Evolutionary conservation across 805 yeast species (phyloP), one percentile per base, ranked within the genome.

Genomic region (Saturnispora saitoi): DNA sequence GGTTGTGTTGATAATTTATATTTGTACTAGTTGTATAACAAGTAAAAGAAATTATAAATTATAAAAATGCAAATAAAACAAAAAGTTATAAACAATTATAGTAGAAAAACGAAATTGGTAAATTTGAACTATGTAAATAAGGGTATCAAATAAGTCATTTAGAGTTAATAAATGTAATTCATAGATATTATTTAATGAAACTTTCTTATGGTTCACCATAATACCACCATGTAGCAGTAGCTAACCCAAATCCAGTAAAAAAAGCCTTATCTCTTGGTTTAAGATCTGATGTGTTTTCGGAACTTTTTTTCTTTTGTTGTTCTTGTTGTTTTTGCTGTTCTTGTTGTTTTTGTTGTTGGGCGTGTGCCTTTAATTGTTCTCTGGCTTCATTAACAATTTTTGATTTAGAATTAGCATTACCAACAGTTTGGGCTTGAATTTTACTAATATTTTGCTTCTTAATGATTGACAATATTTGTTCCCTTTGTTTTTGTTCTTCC

Each of bases 1-100:
- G 99, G 98, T 6, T 89, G 97, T 65, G 86, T 93, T 37, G 99
- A 93, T 65, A 85, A 89, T 59, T 73, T 89, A 32, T 78, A 80
- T 51, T 68, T 87, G 38, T 71, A 74, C 51, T 67, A 60, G 48
- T 14, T 38, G 34, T 17, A 15, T 28, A 29, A 29, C n/a, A 31
- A 15, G 15, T 22, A 42, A 17, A 31, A 15, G 31, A 19, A 24
- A 15, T 4, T 32, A 17, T 22, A 17, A 41, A 17, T 12, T 7
- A 20, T 29, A 39, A 26, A 39, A 32, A 36, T 24, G 30, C 37
- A 31, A 32, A 31, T 7, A 36, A 45, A 29, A 40, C 29, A 4
- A 34, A 29, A 30, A 44, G 28, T 17, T 28, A 32, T 31, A 43
- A 40, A 37, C 31, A n/a, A n/a, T 12, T 15, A 41, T 38, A 40